phyloP scores from a whole-genome alignment of 371 early-diverging fungal species.

The Dinochytrium kinnereticum region DNA sequence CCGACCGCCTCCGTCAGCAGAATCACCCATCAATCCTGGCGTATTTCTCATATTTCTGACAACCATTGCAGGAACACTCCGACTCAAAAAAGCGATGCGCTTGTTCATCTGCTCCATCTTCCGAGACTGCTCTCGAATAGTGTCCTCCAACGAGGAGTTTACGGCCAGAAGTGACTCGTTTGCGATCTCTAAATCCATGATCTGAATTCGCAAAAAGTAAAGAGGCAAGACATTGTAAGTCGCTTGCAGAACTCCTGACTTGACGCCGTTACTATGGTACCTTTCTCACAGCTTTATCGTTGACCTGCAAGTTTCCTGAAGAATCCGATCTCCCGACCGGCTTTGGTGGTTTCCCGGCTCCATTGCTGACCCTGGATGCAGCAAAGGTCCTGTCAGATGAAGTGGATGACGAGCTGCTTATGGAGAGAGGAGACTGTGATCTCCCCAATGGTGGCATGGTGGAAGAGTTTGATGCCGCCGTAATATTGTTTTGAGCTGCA shows the following conservation, averaged over 20 bases:
- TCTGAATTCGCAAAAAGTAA: conserved; percentile 31
- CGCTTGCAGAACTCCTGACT: too few relatives aligned
- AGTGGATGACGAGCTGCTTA: neutral
- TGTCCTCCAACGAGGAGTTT: conserved; percentile 47
- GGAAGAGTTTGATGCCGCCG: neutral
- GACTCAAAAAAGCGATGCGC: conserved; percentile 23
- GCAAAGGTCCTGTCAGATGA: conserved; percentile 1
- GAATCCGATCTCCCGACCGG: neutral
- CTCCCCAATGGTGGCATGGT: neutral
- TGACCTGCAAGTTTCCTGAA: conserved; percentile 31
- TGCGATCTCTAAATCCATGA: conserved; percentile 55
- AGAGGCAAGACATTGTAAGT: too few relatives aligned
- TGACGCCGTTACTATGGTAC: too few relatives aligned
- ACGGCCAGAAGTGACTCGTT: conserved; percentile 44
- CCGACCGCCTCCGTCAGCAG: neutral
- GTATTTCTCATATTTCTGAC: neutral
- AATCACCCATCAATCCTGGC: neutral
- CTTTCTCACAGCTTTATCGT: conserved; percentile 49
- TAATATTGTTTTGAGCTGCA: neutral
- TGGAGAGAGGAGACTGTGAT: neutral
- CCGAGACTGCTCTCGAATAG: conserved; percentile 50
- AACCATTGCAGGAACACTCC: conserved; percentile 2
- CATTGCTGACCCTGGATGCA: neutral
- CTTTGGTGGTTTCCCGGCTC: neutral
- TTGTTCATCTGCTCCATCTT: conserved; percentile 40